A percentile compares a stretch with the other conserved stretches of the same genome.
phyloP scores from a whole-genome alignment of 163 green algal genomes.

The Scenedesmus sp. region DNA sequence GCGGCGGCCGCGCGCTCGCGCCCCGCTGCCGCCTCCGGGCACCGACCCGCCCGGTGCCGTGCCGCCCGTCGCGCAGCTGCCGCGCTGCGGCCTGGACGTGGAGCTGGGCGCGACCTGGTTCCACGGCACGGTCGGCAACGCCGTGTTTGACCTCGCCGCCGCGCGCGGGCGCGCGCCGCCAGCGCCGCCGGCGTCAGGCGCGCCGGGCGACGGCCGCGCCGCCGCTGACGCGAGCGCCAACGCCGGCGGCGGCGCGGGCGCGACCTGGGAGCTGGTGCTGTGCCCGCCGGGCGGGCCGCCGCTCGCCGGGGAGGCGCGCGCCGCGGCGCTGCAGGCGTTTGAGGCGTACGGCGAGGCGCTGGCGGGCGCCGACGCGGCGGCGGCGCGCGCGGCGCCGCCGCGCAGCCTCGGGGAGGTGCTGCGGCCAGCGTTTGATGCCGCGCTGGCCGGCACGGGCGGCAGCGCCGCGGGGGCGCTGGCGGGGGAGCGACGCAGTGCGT shows the following conservation, averaged over 20 bases:
- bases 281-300: neutral
- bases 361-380: neutral
- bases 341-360: constrained; percentile 30
- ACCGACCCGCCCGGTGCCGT: too few relatives aligned
- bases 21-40: too few relatives aligned
- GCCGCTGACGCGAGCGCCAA: neutral
- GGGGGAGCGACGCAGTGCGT: constrained; percentile 2
- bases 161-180: constrained; percentile 50
- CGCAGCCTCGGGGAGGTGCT: constrained; percentile 15
- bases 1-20: too few relatives aligned
- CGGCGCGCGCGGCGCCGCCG: neutral
- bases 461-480: neutral
- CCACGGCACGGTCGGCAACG: constrained; percentile 64
- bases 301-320: neutral
- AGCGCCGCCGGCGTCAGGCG: constrained; percentile 26
- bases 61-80: constrained; percentile 59
- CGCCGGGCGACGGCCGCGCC: neutral
- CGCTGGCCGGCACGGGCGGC: constrained; percentile 8
- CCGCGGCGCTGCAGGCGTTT: constrained; percentile 24
- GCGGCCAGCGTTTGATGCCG: constrained; percentile 36
- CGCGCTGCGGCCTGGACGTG: constrained; percentile 38
- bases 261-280: constrained; percentile 12
- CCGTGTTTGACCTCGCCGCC: constrained; percentile 63
- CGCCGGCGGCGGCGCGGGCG: neutral
- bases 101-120: constrained; percentile 73